Conservation (phyloP, 129 eudicot species). For the Flaveria bidentis region DNA sequence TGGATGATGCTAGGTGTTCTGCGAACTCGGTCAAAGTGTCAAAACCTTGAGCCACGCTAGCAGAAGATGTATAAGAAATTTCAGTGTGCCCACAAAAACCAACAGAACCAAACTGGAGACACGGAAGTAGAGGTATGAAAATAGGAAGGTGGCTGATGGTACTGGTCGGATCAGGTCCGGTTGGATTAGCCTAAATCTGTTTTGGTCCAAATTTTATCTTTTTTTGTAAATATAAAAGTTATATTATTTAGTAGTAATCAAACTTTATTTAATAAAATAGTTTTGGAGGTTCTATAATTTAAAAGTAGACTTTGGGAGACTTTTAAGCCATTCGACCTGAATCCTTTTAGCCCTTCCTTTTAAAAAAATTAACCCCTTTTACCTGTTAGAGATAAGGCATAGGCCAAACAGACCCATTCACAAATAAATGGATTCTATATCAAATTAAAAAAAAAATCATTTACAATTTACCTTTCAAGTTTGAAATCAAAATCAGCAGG, state of each 20-base stretch:
- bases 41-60: constrained; percentile 91
- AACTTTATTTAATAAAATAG: not conserved
- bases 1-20: constrained; percentile 70
- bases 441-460: not conserved
- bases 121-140: not conserved
- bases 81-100: not conserved
- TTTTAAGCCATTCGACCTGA: too few relatives aligned
- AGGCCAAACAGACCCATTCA: not conserved
- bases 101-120: not conserved
- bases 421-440: not conserved
- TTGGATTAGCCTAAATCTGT: too few relatives aligned
- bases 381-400: constrained; percentile 7
- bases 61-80: constrained; percentile 14
- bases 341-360: too few relatives aligned
- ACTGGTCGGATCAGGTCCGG: not conserved
- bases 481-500: constrained; percentile 97
- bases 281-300: too few relatives aligned
- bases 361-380: not conserved
- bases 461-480: constrained; percentile 62
- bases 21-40: constrained; percentile 69
- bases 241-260: too few relatives aligned
- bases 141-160: not conserved
- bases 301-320: too few relatives aligned
- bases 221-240: not conserved
- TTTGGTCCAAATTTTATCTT: not conserved